A percentile compares a stretch with the other conserved stretches of the same genome.
Conservation (phyloP, 257 asterid genomes). For the Paraleonurus japonicus region DNA sequence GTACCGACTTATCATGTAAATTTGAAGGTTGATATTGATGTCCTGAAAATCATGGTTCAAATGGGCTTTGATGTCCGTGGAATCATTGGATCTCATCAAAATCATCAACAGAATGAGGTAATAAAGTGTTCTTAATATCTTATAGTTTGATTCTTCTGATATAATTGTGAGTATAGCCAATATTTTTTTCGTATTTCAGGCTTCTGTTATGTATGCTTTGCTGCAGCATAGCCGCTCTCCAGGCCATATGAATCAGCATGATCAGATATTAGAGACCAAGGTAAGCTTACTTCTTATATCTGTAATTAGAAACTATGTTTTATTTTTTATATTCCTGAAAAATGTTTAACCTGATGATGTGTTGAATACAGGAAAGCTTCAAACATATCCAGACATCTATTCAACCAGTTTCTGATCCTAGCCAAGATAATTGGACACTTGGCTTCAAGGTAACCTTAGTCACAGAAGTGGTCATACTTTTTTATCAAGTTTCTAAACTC, state of each 20-base stretch:
- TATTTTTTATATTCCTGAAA: not conserved
- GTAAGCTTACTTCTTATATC: slow-evolving; percentile 3
- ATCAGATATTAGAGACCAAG: slow-evolving; percentile 13
- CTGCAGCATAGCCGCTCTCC: slow-evolving; percentile 37
- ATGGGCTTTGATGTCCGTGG: slow-evolving; percentile 46
- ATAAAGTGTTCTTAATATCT: not conserved
- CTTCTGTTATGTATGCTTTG: slow-evolving; percentile 49
- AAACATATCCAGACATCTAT: slow-evolving; percentile 16
- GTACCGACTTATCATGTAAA: not conserved
- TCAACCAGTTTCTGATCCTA: slow-evolving; percentile 12
- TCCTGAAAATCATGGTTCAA: slow-evolving; percentile 36
- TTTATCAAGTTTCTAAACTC: not conserved
- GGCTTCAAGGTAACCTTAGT: slow-evolving; percentile 36
- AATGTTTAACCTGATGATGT: not conserved
- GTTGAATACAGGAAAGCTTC: slow-evolving; percentile 12
- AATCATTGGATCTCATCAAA: slow-evolving; percentile 43
- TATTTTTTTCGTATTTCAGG: slow-evolving; percentile 32
- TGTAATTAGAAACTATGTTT: not conserved
- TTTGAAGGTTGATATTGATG: slow-evolving; percentile 42
- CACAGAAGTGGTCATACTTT: not conserved
- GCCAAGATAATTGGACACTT: slow-evolving; percentile 33
- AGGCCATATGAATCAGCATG: not conserved
- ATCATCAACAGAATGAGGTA: slow-evolving; percentile 53
- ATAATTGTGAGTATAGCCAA: not conserved
- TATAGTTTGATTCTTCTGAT: not conserved